Conservation (phyloP, 108 stramenopile genomes). For the Mediolabrus comicus region DNA sequence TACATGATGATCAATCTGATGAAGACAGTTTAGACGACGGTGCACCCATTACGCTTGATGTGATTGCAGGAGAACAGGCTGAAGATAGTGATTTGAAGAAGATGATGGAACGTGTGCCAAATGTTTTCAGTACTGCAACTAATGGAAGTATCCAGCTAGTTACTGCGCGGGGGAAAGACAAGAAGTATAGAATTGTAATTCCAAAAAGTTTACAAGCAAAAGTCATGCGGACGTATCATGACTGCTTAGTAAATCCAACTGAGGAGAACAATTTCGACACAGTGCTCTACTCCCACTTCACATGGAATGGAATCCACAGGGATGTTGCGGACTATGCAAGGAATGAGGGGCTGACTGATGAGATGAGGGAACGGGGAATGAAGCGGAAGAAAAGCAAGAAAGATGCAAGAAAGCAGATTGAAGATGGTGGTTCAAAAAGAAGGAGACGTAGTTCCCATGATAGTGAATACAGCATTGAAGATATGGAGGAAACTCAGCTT, state of each 20-base stretch:
- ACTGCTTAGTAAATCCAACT: slow-evolving; percentile 31
- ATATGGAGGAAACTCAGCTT: background rate
- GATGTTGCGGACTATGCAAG: slow-evolving; percentile 28
- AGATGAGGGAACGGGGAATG: slow-evolving; percentile 16
- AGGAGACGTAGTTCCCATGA: background rate
- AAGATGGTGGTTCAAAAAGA: too few relatives aligned
- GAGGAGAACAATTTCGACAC: slow-evolving; percentile 34
- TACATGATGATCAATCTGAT: slow-evolving; percentile 9
- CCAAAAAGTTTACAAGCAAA: slow-evolving; percentile 23
- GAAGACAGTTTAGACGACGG: slow-evolving; percentile 7
- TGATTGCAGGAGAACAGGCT: slow-evolving; percentile 26
- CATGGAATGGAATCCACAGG: slow-evolving; percentile 34
- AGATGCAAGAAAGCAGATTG: background rate
- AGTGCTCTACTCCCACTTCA: slow-evolving; percentile 29
- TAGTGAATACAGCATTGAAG: background rate
- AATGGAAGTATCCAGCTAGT: slow-evolving; percentile 24
- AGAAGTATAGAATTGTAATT: slow-evolving; percentile 34
- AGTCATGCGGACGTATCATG: slow-evolving; percentile 33
- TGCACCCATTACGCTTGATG: slow-evolving; percentile 32
- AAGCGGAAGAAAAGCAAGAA: background rate
- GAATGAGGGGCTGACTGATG: slow-evolving; percentile 32
- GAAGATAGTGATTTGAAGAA: slow-evolving; percentile 10
- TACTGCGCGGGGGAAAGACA: slow-evolving; percentile 29
- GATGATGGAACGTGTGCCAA: slow-evolving; percentile 24
- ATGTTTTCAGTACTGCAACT: slow-evolving; percentile 30